Base-by-base conservation (phyloP, 2,329 filamentous ascomycete genomes). In the Monosporascus cannonballus region DNA sequence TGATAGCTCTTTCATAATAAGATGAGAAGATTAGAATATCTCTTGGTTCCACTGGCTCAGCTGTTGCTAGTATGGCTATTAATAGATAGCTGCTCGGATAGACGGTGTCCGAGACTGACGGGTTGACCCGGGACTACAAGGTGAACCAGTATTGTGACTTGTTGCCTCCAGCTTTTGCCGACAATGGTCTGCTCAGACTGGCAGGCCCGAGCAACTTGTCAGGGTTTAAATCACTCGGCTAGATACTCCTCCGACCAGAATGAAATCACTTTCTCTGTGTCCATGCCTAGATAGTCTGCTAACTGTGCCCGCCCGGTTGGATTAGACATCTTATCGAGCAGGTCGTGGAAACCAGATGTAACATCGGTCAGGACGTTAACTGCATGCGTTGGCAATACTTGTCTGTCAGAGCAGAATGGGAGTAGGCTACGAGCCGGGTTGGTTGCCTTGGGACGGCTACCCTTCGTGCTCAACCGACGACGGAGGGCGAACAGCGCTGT, bases 401-500 rank as follows among this genome's bases (percentile, higher is more conserved):
- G 59, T 22, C 46, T 52, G 7, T 61, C 55, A n/a, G 65, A 63
- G 55, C 67, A 71, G 52, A 67, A 66, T 4, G 68, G 66, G 25
- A 73, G 63, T 39, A 73, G 61, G n/a, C 44, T 50, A 22, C 58
- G 61, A 44, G 55, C 59, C 39, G 61, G 56, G n/a, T 54, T 59
- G 3, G 54, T 38, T 6, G 47, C 47, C 49, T 51, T 62, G 45
- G 25, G 49, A 17, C 47, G 11, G 11, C 48, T 46, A 18, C 47
- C 46, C 22, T 54, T 51, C 7, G 56, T 63, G 57, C 47, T 53
- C 2, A 69, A 54, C 53, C 70, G 65, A 46, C 59, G 59, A 49
- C 67, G 64, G 51, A 79, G 71, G 1, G 64, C 57, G n/a, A 66
- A 62, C 22, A 81, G 61, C 9, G 65, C 68, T 2, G 59, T 50